Evolutionary conservation across 805 yeast species (phyloP).

Genomic region (Brettanomyces anomalus): DNA sequence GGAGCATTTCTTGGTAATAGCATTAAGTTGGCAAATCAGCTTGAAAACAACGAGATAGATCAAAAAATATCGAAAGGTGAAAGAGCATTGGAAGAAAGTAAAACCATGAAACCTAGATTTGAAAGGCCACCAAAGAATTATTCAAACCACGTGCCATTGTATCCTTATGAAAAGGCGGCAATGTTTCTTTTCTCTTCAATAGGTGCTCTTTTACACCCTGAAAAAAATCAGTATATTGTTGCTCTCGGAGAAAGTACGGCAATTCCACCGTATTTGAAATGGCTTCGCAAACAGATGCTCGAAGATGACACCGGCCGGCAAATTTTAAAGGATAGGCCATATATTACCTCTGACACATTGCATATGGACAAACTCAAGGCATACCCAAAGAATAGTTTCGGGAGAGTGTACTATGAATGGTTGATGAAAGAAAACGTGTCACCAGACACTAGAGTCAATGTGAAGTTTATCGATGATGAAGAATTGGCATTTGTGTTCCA

Average conservation of each 20-base stretch:
- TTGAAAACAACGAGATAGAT: conserved; percentile 44
- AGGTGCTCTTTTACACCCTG: conserved; percentile 72
- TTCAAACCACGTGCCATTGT: conserved; percentile 75
- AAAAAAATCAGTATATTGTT: conserved; percentile 63
- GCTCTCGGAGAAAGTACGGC: conserved; percentile 91
- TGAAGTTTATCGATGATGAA: conserved; percentile 78
- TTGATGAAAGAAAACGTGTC: conserved; percentile 79
- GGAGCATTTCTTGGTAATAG: conserved; percentile 1
- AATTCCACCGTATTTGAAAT: conserved; percentile 51
- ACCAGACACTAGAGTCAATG: conserved; percentile 89
- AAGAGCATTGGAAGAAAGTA: conserved; percentile 16
- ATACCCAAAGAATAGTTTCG: conserved; percentile 65
- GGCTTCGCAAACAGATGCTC: conserved; percentile 66
- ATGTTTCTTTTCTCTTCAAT: conserved; percentile 67
- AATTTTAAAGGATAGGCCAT: conserved; percentile 70
- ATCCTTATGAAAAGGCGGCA: conserved; percentile 48
- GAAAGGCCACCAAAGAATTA: conserved; percentile 39
- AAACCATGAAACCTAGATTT: conserved; percentile 22
- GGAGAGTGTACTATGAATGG: conserved; percentile 75
- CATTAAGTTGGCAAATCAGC: conserved; percentile 47
- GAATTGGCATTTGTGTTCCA: conserved; percentile 90
- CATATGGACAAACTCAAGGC: conserved; percentile 50
- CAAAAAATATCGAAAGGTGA: conserved; percentile 21
- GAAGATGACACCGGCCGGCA: conserved; percentile 66
- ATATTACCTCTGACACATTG: conserved; percentile 67